These are phyloP conservation scores for Boechera retrofracta DNA, from an alignment of 345 rosid species.

Conservation along the genomic window DNA sequence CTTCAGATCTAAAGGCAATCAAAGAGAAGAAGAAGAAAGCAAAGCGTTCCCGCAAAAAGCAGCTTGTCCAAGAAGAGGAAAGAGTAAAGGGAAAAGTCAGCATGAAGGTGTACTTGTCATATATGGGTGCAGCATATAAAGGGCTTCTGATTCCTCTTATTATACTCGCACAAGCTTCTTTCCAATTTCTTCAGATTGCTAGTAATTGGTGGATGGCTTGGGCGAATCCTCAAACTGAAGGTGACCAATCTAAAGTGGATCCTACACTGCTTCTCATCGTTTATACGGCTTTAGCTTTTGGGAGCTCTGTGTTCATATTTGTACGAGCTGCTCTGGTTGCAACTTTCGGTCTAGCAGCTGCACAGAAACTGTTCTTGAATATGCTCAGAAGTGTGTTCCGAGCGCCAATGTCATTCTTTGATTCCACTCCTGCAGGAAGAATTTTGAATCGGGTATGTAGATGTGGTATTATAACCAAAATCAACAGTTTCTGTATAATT, in stretches of 20 bases:
- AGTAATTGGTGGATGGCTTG: conserved; percentile 99
- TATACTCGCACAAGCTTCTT: conserved; percentile 80
- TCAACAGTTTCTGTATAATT: background rate
- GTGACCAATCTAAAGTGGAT: conserved; percentile 79
- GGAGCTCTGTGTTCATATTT: conserved; percentile 95
- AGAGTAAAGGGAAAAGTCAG: conserved; percentile 93
- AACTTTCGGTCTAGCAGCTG: conserved; percentile 96
- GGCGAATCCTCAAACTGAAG: conserved; percentile 99
- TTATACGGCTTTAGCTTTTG: conserved; percentile 97
- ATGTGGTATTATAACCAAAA: conserved; percentile 7
- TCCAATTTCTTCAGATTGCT: conserved; percentile 98
- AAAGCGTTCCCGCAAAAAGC: conserved; percentile 87
- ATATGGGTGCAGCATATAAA: conserved; percentile 97
- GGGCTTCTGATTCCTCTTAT: conserved; percentile 90
- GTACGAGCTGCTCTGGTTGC: conserved; percentile 98
- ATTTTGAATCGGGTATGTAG: conserved; percentile 89
- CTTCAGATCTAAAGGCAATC: conserved; percentile 78
- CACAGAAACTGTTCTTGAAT: conserved; percentile 87
- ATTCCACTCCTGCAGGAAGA: conserved; percentile 98
- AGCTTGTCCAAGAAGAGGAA: conserved; percentile 99
- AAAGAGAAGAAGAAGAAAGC: conserved; percentile 78
- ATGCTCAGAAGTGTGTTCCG: conserved; percentile 96
- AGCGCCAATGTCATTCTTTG: conserved; percentile 99
- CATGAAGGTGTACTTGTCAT: conserved; percentile 96
- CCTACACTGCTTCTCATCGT: conserved; percentile 86